A percentile compares a stretch with the other conserved stretches of the same genome.
Evolutionary conservation across 2,329 filamentous ascomycete genomes (phyloP).

Genomic region (Sclerotinia subarctica): DNA sequence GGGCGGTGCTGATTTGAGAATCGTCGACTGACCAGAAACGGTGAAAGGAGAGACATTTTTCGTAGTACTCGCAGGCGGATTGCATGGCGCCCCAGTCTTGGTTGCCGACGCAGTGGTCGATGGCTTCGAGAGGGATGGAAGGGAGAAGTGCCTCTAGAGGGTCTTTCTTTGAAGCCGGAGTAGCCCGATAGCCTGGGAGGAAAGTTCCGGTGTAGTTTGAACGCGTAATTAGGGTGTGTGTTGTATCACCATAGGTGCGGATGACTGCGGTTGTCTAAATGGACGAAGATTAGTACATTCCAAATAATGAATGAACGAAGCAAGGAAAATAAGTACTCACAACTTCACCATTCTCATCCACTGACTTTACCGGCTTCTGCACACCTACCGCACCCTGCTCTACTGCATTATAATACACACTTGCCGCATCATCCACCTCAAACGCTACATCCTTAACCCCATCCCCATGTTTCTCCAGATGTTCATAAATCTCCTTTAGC

Average conservation of each 20-base stretch:
- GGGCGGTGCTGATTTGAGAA: slow-evolving; percentile 87
- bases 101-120: slow-evolving; percentile 97
- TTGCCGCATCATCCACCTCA: slow-evolving; percentile 84
- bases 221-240: slow-evolving; percentile 83
- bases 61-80: slow-evolving; percentile 67
- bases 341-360: slow-evolving; percentile 55
- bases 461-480: slow-evolving; percentile 85
- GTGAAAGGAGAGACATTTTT: slow-evolving; percentile 86
- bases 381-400: slow-evolving; percentile 61
- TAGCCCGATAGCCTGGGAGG: slow-evolving; percentile 74
- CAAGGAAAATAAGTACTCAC: slow-evolving; percentile 7
- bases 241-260: slow-evolving; percentile 91
- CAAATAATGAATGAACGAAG: too few species aligned
- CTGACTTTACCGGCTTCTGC: slow-evolving; percentile 52
- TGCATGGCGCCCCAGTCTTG: slow-evolving; percentile 91
- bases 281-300: background rate
- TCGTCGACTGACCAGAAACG: slow-evolving; percentile 98
- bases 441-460: slow-evolving; percentile 95
- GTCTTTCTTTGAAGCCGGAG: slow-evolving; percentile 40
- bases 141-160: slow-evolving; percentile 50
- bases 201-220: slow-evolving; percentile 69
- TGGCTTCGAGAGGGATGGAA: slow-evolving; percentile 63
- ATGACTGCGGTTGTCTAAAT: slow-evolving; percentile 66
- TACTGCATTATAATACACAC: slow-evolving; percentile 73
- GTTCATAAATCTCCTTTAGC: slow-evolving; percentile 72